Conservation (phyloP, 2,329 filamentous ascomycete species). For the Zalaria obscura region DNA sequence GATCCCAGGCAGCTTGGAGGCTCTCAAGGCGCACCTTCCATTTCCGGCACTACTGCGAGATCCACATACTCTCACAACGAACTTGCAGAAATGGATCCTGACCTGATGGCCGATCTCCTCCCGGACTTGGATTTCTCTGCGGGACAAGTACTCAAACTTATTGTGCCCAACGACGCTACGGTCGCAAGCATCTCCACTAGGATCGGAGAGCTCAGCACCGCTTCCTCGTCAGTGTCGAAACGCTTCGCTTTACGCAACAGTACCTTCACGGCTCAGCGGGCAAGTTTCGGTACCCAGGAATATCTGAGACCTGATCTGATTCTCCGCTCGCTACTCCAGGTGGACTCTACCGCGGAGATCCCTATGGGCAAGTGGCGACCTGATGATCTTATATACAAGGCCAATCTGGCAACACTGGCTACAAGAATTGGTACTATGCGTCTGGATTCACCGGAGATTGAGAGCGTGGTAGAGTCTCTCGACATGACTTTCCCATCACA, state of each 20-base stretch:
- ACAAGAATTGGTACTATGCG: constrained; percentile 20
- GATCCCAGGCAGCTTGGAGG: constrained; percentile 1
- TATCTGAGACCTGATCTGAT: constrained; percentile 28
- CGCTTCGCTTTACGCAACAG: constrained; percentile 21
- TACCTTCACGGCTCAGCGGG: constrained; percentile 19
- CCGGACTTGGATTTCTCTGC: constrained; percentile 19
- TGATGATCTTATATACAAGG: constrained; percentile 27
- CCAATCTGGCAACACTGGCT: constrained; percentile 29
- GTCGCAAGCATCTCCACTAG: constrained; percentile 12
- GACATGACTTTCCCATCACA: constrained; percentile 20
- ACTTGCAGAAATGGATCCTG: constrained; percentile 25
- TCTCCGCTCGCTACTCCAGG: constrained; percentile 23
- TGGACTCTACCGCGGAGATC: constrained; percentile 10
- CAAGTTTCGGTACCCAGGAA: constrained; percentile 22
- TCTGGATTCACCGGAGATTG: constrained; percentile 13
- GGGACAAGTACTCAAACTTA: constrained; percentile 12
- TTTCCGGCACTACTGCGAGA: constrained; percentile 33
- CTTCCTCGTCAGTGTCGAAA: constrained; percentile 24
- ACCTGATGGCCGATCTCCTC: constrained; percentile 26
- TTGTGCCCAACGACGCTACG: constrained; percentile 14
- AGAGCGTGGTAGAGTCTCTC: constrained; percentile 16
- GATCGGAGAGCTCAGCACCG: constrained; percentile 13
- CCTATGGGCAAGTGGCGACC: constrained; percentile 19
- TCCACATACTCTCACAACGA: constrained; percentile 31
- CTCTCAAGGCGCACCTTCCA: constrained; percentile 17